Conservation (phyloP, 2,329 filamentous ascomycete genomes). For the Mollisia scopiformis region DNA sequence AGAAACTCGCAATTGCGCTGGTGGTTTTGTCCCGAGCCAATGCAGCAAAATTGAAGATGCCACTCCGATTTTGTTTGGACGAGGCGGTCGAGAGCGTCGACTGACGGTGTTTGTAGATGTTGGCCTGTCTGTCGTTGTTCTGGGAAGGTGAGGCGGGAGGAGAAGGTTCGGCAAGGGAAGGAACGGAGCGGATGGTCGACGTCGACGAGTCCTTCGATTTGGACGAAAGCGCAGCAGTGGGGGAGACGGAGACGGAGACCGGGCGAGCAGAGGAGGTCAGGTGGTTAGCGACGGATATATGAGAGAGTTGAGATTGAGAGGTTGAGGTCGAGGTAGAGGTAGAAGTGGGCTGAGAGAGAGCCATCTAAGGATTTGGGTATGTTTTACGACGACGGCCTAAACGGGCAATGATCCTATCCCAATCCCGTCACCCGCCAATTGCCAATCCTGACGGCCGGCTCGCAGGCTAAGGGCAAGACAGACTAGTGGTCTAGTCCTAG, state of each 20-base stretch:
- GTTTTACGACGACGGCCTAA: constrained; percentile 8
- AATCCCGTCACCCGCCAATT: not conserved
- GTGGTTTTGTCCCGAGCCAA: constrained; percentile 37
- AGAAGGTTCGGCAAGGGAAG: not conserved
- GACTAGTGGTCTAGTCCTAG: too few relatives aligned
- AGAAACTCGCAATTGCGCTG: constrained; percentile 35
- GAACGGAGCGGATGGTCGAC: constrained; percentile 1
- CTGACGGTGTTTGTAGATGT: constrained; percentile 29
- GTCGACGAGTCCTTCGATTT: constrained; percentile 3
- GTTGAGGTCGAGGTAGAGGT: constrained; percentile 6
- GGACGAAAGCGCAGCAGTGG: not conserved
- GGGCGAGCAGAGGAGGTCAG: constrained; percentile 5
- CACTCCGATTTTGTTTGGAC: constrained; percentile 28
- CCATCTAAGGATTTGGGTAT: constrained; percentile 17
- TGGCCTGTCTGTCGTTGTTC: constrained; percentile 3
- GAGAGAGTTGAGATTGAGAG: constrained; percentile 11
- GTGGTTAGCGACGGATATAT: constrained; percentile 14
- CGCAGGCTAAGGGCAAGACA: too few relatives aligned
- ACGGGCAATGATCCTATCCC: not conserved
- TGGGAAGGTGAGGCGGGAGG: not conserved
- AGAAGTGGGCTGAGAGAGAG: constrained; percentile 17
- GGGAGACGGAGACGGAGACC: not conserved
- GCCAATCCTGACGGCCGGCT: not conserved
- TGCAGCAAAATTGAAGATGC: constrained; percentile 33
- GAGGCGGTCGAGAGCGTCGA: constrained; percentile 29